phyloP scores from a whole-genome alignment of 2,329 filamentous ascomycete species.

The Exutisphaerella laricina region DNA sequence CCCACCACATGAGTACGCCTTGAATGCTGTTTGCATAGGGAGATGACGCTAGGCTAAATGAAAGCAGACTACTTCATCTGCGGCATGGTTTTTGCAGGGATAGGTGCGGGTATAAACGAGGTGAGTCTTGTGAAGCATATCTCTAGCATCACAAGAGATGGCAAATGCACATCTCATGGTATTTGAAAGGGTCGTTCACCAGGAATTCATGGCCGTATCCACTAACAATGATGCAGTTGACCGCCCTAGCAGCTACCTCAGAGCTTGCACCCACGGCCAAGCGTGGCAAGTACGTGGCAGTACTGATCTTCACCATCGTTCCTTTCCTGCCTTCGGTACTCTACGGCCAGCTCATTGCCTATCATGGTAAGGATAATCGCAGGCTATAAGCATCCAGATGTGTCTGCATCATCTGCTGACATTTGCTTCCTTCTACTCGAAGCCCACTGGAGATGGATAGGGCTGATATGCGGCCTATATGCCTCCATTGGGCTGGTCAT shows the following conservation, averaged over 20 bases:
- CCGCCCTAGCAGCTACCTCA: constrained; percentile 60
- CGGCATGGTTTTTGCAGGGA: constrained; percentile 56
- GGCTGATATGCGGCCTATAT: constrained; percentile 50
- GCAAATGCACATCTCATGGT: too few species aligned
- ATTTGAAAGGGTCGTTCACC: too few species aligned
- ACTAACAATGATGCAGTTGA: too few species aligned
- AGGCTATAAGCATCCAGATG: too few species aligned
- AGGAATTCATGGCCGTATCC: too few species aligned
- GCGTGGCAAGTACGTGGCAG: constrained; percentile 57
- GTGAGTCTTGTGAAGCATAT: too few species aligned
- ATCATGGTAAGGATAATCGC: too few species aligned
- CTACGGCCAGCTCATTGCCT: constrained; percentile 54
- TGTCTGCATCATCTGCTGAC: too few species aligned
- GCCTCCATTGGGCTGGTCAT: constrained; percentile 47
- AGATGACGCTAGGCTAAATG: too few species aligned
- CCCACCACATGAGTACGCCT: constrained; percentile 47
- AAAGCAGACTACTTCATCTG: constrained; percentile 53
- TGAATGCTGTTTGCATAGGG: constrained; percentile 21
- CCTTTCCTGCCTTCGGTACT: constrained; percentile 59
- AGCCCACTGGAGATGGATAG: constrained; percentile 54
- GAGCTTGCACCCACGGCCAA: constrained; percentile 62
- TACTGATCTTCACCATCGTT: constrained; percentile 56
- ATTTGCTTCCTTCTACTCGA: too few species aligned
- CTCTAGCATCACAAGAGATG: too few species aligned
- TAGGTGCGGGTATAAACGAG: constrained; percentile 63